phyloP scores from a whole-genome alignment of 2,329 filamentous ascomycete genomes.

The Hypomyces perniciosus region DNA sequence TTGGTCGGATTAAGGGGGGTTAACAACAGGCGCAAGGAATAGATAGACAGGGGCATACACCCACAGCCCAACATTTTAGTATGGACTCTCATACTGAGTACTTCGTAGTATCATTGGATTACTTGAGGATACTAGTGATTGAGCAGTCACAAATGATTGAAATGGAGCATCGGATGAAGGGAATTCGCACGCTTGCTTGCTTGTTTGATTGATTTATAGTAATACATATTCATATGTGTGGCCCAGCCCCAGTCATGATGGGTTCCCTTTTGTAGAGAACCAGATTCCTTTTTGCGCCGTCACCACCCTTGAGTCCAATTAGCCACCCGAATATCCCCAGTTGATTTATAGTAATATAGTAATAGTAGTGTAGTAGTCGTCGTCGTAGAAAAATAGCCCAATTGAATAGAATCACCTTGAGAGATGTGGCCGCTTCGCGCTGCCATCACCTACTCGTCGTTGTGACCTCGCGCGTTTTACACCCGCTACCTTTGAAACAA shows the following conservation, averaged over 20 bases:
- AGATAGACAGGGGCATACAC: no score
- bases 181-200: conserved; percentile 7
- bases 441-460: conserved; percentile 11
- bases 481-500: conserved; percentile 20
- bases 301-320: neutral
- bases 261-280: conserved; percentile 1
- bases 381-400: conserved; percentile 9
- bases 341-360: neutral
- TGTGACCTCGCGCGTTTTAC: conserved; percentile 1
- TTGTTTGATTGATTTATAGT: conserved; percentile 2
- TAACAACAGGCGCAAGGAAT: no score
- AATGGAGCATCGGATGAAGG: neutral
- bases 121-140: neutral
- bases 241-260: neutral
- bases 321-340: conserved; percentile 8
- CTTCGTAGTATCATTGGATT: no score
- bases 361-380: neutral
- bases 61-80: no score
- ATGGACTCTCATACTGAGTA: no score
- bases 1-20: no score
- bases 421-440: conserved; percentile 16
- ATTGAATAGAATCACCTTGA: conserved; percentile 17
- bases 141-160: neutral
- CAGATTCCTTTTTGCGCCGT: conserved; percentile 12
- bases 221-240: conserved; percentile 2